Base-by-base conservation (phyloP, 176 grass and related monocot genomes). In the maize (Zea mays) region DNA sequence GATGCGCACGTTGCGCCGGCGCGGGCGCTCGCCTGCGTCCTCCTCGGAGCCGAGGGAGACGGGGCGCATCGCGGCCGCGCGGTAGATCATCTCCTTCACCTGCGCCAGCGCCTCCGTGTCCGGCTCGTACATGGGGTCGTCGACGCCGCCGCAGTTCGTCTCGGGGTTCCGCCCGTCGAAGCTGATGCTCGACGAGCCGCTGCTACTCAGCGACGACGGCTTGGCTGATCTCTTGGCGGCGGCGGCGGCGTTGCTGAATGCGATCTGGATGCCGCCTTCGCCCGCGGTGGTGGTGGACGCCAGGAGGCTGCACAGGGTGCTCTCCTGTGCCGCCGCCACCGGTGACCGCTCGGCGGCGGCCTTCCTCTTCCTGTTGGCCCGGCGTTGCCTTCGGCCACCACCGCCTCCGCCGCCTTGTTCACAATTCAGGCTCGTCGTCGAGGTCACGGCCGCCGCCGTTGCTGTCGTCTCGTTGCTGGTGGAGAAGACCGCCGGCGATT, bases 11-110 rank as follows among this genome's bases (percentile, higher is more conserved):
- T 96, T 96, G 65, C 90, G 90, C 40, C 93, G 81, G 57, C 85
- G 78, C 27, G 89, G 86, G 50, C 80, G 80, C 78, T 92, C 89
- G 10, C 76, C 47, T 57, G 75, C 52, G 5, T 88, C 79, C 38
- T 88, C 79, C 38, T 77, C 89, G 17, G 50, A 19, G 17, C 59
- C 92, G 11, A 96, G 62, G 20, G 64, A 92, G 14, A 96, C 79
- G 0, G 89, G 92, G 52, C 79, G 84, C 86, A 96, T 86, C 33
- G 86, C 92, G 5, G 92, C 92, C 64, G 87, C 80, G 19, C 87
- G 85, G 84, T 96, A 96, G 79, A 92, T 86, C 84, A 96, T 90
- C 71, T 96, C 92, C 78, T 96, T 96, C 64, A 96, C 89, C 83
- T 96, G 86, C 21, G 86, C 92, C 62, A 96, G 90, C 19, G 92